Evolutionary conservation across 352 stramenopile species (phyloP).

Genomic region (Pythium plurisporium): DNA sequence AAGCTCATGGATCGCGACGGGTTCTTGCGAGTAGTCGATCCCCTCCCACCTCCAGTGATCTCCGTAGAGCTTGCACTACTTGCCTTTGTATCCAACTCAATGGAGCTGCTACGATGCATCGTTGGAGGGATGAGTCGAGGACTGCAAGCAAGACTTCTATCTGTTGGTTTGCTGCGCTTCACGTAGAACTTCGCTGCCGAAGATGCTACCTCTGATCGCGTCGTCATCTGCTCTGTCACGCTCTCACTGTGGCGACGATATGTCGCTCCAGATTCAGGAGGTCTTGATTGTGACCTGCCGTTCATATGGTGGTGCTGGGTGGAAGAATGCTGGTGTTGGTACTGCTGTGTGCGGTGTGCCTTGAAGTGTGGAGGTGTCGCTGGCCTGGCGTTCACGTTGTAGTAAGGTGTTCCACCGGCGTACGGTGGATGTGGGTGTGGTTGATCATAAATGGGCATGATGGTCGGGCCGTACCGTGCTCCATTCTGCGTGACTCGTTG

Average conservation of each 20-base stretch:
- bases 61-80: background rate
- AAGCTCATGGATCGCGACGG: constrained; percentile 81
- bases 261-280: background rate
- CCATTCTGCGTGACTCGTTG: background rate
- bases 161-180: constrained; percentile 29
- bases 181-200: constrained; percentile 38
- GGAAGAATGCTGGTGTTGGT: constrained; percentile 13
- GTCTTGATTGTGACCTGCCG: constrained; percentile 25
- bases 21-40: constrained; percentile 38
- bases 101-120: constrained; percentile 22
- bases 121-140: constrained; percentile 36
- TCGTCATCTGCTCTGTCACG: constrained; percentile 64
- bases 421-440: background rate
- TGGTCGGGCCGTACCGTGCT: background rate
- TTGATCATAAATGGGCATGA: constrained; percentile 16
- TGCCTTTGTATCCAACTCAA: constrained; percentile 22
- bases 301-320: constrained; percentile 21
- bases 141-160: constrained; percentile 29
- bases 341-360: constrained; percentile 17
- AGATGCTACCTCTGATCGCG: constrained; percentile 41
- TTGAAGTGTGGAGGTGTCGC: constrained; percentile 12
- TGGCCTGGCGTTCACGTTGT: background rate
- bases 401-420: constrained; percentile 8
- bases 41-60: constrained; percentile 10
- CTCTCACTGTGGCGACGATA: constrained; percentile 66